Evolutionary conservation across 805 yeast genomes (phyloP), one percentile per base, ranked within the genome.

Genomic region (Candida khao-thaluensis): DNA sequence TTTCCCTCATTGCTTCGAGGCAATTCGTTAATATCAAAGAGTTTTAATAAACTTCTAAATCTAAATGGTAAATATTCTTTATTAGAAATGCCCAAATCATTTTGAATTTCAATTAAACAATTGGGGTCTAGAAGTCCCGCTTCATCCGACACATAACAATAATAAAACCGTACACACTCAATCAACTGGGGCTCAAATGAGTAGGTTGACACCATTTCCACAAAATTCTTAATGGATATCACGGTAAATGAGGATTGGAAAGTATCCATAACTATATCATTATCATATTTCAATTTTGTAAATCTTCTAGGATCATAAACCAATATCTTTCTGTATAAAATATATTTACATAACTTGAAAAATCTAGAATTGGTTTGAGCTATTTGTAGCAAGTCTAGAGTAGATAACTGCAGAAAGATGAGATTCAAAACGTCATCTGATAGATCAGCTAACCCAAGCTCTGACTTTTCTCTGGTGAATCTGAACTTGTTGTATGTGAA

Each of bases 351-450:
- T 14, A 31, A 12, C 17, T 21, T 31, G n/a, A 14, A 31, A 8
- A 31, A 15, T 22, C 35, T 31, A 21, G n/a, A 4, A 14, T 31
- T 31, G 8, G 18, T 21, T 14, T 18, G 12, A 4, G 35, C 20
- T 18, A 31, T n/a, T 14, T 21, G 3, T 31, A 31, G 25, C 18
- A 31, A 31, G 4, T 31, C 35, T 14, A 7, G 5, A 16, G 25
- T 20, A 14, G 25, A 3, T 9, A 31, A 18, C 2, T 31, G 17
- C 18, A 14, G 18, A 12, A 31, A 31, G 18, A 31, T 31, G 8
- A 31, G 35, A 20, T 15, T 22, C 16, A 31, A 21, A 12, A 31
- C 11, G 5, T 31, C 35, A 22, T 31, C 35, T 4, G 35, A 18
- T 7, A 31, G 21, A 14, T 31, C 35, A 31, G 9, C 14, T 6